Percentiles rank a stretch among this genome's conserved stretches.
Evolutionary conservation across 179 eudicot species (phyloP).

Genomic region (Beta macrorhiza): DNA sequence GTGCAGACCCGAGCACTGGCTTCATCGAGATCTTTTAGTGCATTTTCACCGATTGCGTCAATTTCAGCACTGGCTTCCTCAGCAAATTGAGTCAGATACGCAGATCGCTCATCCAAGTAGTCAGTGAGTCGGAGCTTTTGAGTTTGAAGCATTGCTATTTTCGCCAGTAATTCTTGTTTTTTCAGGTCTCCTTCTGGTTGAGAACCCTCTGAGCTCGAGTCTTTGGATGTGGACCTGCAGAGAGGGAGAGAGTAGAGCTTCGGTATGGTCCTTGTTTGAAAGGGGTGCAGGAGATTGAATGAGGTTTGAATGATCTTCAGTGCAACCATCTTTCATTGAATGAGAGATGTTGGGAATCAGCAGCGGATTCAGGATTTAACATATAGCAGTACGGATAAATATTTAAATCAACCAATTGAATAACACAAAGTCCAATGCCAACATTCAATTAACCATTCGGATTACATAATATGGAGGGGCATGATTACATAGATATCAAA

Average conservation of each 20-base stretch:
- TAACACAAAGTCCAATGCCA: too few relatives aligned
- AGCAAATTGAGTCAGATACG: constrained; percentile 70
- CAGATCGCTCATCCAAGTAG: constrained; percentile 74
- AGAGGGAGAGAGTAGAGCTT: constrained; percentile 28
- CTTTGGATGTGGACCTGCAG: constrained; percentile 41
- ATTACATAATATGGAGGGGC: too few relatives aligned
- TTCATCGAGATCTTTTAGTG: constrained; percentile 77
- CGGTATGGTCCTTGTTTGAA: constrained; percentile 34
- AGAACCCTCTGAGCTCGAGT: constrained; percentile 19
- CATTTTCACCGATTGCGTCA: constrained; percentile 77
- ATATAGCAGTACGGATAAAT: too few relatives aligned
- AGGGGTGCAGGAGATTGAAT: constrained; percentile 33
- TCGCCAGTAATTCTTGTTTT: constrained; percentile 74
- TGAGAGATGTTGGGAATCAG: too few relatives aligned
- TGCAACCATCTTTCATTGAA: constrained; percentile 42
- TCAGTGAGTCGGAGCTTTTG: constrained; percentile 78
- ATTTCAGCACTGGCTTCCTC: constrained; percentile 82
- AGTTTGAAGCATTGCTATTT: constrained; percentile 78
- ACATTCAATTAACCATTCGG: too few relatives aligned
- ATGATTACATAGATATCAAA: too few relatives aligned
- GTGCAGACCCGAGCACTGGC: constrained; percentile 74
- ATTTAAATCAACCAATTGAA: too few relatives aligned
- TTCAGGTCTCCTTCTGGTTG: constrained; percentile 54
- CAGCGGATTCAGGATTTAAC: too few relatives aligned
- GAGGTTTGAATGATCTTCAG: constrained; percentile 48